Base-by-base conservation (phyloP, 225 moss, liverwort and hornwort genomes). In the Bryum argenteum region DNA sequence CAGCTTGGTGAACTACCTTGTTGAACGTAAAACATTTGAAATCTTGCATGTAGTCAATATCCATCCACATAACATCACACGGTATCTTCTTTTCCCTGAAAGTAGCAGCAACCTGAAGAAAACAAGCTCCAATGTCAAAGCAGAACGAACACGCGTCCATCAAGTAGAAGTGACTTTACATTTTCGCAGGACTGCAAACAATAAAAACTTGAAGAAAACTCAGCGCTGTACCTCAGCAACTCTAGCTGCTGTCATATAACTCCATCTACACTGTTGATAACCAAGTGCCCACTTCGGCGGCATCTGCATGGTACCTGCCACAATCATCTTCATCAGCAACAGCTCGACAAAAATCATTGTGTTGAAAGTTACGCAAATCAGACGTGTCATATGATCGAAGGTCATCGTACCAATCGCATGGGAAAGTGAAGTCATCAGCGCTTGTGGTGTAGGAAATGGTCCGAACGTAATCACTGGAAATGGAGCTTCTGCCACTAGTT, bases 1-100 rank as follows among this genome's bases (percentile, higher is more conserved):
- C 17, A 24, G 11, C 69, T 42, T 23, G 5, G 59, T 8, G 41
- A 71, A 21, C 8, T 80, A 89, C 92, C 26, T 87, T 83, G 53
- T 92, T 65, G 48, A 92, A 89, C 16, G 90, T 92, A 48, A 95
- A 95, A 85, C 92, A 89, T 62, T 90, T 84, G 41, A 83, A 90
- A 22, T 79, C 82, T 72, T 90, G 71, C 95, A 95, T 95, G 69
- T 95, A 95, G 53, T 95, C 95, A 67, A 92, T 95, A 59, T 95
- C 95, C 90, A 95, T 95, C 92, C 92, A 95, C 21, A 95, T 66
- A 47, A 92, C 95, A 73, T 95, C 90, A 72, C 95, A 95, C 0
- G 90, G 95, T 12, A 95, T 62, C 54, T 84, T 88, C 86, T 89
- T 90, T 50, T 89, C 86, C n/a, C 92, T 79, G 19, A 95, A 92